These are phyloP conservation scores for Bacterosira constricta DNA, from an alignment of 108 stramenopile genomes.

Conservation along the genomic window DNA sequence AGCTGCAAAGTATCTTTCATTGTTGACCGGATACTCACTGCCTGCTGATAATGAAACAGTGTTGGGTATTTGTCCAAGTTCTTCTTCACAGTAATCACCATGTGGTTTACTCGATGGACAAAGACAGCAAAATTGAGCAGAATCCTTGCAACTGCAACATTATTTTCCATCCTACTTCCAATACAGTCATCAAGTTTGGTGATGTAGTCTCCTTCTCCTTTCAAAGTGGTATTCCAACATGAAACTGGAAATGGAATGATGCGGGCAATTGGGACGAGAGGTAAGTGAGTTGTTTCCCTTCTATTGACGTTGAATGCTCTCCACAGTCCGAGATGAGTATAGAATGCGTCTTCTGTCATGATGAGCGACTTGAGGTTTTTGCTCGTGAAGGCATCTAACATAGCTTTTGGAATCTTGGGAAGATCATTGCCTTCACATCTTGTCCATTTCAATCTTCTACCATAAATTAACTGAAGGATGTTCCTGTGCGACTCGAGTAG, in stretches of 20 bases:
- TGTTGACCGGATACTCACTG: no score
- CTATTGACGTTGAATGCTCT: no score
- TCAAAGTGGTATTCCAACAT: neutral
- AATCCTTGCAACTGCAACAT: neutral
- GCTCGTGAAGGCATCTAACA: no score
- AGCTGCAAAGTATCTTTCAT: no score
- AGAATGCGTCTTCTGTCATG: no score
- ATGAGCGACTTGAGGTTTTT: no score
- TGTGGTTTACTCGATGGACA: neutral
- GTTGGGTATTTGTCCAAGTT: no score
- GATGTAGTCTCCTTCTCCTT: conserved; percentile 1
- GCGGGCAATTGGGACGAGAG: neutral
- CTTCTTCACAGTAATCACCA: neutral
- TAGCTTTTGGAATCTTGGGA: neutral
- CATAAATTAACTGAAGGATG: no score
- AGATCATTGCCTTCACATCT: neutral
- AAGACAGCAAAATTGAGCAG: neutral
- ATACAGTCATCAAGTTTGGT: conserved; percentile 1
- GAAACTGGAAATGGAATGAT: neutral
- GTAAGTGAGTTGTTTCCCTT: no score
- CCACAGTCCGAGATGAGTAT: no score
- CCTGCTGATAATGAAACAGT: no score
- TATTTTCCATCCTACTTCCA: neutral
- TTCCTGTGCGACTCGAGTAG: neutral
- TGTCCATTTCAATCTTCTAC: neutral